phyloP scores from a whole-genome alignment of 495 filamentous ascomycete genomes.

The Chaetomium cochliodes region DNA sequence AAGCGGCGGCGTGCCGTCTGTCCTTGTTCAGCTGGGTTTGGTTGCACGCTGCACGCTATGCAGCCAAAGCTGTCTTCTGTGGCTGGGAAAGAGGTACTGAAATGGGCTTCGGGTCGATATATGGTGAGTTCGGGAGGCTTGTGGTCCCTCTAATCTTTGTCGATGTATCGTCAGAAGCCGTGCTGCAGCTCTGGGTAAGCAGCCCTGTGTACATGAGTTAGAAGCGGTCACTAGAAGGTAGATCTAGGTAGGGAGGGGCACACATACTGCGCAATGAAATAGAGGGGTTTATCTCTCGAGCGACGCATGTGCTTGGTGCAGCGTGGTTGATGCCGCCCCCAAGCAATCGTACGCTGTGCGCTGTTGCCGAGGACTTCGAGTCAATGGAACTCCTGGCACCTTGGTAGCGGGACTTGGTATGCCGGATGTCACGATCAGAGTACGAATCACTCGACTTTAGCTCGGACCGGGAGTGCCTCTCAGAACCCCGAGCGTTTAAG shows the following conservation, averaged over 20 bases:
- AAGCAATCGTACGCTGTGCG: not conserved
- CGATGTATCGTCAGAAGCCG: not conserved
- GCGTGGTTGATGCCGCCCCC: not conserved
- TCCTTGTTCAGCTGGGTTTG: too few relatives aligned
- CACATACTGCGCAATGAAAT: not conserved
- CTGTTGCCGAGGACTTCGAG: not conserved
- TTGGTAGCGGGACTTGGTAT: not conserved
- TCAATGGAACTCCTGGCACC: not conserved
- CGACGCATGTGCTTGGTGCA: not conserved
- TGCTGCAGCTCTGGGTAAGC: not conserved
- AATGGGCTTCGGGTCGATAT: not conserved
- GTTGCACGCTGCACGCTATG: not conserved
- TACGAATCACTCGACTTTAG: not conserved
- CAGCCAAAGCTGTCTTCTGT: not conserved
- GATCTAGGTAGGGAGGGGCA: not conserved
- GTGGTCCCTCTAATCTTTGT: not conserved
- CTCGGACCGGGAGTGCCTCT: not conserved
- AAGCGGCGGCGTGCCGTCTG: not conserved
- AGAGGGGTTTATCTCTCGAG: not conserved
- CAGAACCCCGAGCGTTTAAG: not conserved
- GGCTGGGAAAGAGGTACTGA: too few relatives aligned
- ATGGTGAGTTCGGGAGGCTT: not conserved
- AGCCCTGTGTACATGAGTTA: not conserved
- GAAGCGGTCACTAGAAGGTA: not conserved
- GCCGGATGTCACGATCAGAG: not conserved